These are phyloP conservation scores for Magnolia sinica DNA, from an alignment of 164 flowering plant genomes.

Conservation along the genomic window DNA sequence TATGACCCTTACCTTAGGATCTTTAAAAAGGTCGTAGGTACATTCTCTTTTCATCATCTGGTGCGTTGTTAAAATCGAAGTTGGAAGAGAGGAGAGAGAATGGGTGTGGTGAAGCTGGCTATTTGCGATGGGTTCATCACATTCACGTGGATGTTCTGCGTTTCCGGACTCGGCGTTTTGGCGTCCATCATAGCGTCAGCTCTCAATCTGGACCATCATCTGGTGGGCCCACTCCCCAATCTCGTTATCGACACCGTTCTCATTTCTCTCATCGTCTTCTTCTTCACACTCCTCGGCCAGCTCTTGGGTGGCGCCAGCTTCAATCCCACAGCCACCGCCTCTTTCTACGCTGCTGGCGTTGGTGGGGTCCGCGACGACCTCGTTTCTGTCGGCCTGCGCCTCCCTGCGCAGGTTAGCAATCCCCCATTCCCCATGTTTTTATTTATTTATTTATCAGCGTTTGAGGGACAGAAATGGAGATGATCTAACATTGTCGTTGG, in stretches of 20 bases:
- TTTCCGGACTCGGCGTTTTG: slow-evolving; percentile 44
- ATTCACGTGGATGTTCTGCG: slow-evolving; percentile 63
- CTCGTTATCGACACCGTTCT: slow-evolving; percentile 41
- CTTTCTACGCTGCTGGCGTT: slow-evolving; percentile 59
- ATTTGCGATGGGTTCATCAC: slow-evolving; percentile 55
- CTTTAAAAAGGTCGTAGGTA: too few relatives aligned
- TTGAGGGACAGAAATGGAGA: background rate
- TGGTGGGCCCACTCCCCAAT: slow-evolving; percentile 26
- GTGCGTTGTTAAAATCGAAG: too few relatives aligned
- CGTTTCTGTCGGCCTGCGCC: slow-evolving; percentile 66
- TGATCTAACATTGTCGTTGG: too few relatives aligned
- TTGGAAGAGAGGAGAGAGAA: too few relatives aligned
- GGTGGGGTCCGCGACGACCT: slow-evolving; percentile 52
- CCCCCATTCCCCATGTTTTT: too few relatives aligned
- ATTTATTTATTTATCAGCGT: background rate
- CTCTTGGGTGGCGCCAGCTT: slow-evolving; percentile 74
- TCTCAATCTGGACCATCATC: slow-evolving; percentile 15
- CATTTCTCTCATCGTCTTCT: too few relatives aligned
- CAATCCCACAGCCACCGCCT: slow-evolving; percentile 67
- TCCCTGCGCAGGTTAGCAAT: slow-evolving; percentile 71
- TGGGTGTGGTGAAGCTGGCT: slow-evolving; percentile 31
- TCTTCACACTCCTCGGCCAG: slow-evolving; percentile 47
- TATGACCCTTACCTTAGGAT: too few relatives aligned
- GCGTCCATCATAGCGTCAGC: slow-evolving; percentile 36
- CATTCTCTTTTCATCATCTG: too few relatives aligned